phyloP scores from a whole-genome alignment of 176 grass and related monocot species.

The Oryza punctata region DNA sequence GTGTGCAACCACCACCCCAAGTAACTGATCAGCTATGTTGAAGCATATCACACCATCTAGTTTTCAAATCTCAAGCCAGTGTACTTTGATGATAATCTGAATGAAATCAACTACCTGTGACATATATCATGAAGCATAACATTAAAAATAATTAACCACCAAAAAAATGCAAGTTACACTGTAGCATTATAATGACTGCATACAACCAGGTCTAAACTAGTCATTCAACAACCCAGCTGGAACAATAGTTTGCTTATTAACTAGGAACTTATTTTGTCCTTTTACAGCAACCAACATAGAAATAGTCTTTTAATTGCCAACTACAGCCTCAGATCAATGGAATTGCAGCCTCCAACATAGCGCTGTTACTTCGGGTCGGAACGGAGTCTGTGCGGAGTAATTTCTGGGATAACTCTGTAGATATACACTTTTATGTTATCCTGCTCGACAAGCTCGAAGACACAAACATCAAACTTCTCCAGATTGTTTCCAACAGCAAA shows the following conservation, averaged over 20 bases:
- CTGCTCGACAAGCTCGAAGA: slow-evolving; percentile 81
- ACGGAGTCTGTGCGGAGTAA: slow-evolving; percentile 45
- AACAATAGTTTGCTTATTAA: slow-evolving; percentile 4
- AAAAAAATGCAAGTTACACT: neutral
- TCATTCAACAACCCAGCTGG: slow-evolving; percentile 14
- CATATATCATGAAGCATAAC: neutral
- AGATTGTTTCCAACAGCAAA: slow-evolving; percentile 76
- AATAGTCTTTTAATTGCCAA: slow-evolving; percentile 36
- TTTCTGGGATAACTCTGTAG: slow-evolving; percentile 72
- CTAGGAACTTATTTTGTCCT: slow-evolving; percentile 32
- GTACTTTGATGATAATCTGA: neutral
- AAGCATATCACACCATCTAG: neutral
- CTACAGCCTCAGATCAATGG: neutral
- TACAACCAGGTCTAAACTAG: slow-evolving; percentile 8
- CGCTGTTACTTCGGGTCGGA: slow-evolving; percentile 17
- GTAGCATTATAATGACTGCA: neutral
- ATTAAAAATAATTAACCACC: neutral
- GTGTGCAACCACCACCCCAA: slow-evolving; percentile 20
- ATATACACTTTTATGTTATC: slow-evolving; percentile 78
- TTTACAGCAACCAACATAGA: neutral
- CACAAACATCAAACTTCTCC: slow-evolving; percentile 70
- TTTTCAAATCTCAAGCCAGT: neutral
- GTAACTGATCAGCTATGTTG: slow-evolving; percentile 22
- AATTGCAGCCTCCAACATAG: neutral
- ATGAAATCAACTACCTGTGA: neutral